These are phyloP conservation scores for Castanea mollissima DNA, from an alignment of 306 rosid genomes.

Conservation along the genomic window DNA sequence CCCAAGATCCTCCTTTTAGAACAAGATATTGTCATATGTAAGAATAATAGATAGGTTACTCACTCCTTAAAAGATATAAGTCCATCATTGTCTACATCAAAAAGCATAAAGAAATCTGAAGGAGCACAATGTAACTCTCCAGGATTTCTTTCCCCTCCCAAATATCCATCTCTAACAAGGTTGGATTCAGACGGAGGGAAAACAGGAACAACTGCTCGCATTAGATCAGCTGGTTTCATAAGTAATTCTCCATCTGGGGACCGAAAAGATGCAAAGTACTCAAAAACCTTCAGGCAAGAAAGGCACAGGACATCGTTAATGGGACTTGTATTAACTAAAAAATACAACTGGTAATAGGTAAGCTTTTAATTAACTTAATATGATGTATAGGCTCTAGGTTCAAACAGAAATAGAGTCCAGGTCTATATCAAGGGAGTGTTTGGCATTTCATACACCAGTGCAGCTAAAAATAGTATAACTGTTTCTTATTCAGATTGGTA, in stretches of 20 bases:
- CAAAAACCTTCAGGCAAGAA: constrained; percentile 64
- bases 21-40: not conserved
- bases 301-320: constrained; percentile 23
- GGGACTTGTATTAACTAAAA: constrained; percentile 8
- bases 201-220: constrained; percentile 96
- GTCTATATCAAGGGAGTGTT: not conserved
- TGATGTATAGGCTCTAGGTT: not conserved
- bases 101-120: constrained; percentile 81
- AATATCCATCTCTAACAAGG: constrained; percentile 86
- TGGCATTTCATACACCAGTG: too few species aligned
- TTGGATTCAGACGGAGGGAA: constrained; percentile 96
- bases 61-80: constrained; percentile 87
- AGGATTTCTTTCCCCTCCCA: constrained; percentile 83
- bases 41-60: constrained; percentile 26
- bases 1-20: not conserved
- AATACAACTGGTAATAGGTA: not conserved
- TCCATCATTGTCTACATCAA: constrained; percentile 72
- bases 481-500: too few species aligned
- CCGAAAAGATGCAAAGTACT: constrained; percentile 78
- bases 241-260: constrained; percentile 67
- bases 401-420: not conserved
- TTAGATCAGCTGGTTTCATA: constrained; percentile 79
- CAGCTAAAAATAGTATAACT: too few species aligned
- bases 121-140: constrained; percentile 70
- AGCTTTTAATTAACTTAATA: not conserved